Evolutionary conservation across 345 rosid genomes (phyloP).

Genomic region (Eucalyptus erythrocorys): DNA sequence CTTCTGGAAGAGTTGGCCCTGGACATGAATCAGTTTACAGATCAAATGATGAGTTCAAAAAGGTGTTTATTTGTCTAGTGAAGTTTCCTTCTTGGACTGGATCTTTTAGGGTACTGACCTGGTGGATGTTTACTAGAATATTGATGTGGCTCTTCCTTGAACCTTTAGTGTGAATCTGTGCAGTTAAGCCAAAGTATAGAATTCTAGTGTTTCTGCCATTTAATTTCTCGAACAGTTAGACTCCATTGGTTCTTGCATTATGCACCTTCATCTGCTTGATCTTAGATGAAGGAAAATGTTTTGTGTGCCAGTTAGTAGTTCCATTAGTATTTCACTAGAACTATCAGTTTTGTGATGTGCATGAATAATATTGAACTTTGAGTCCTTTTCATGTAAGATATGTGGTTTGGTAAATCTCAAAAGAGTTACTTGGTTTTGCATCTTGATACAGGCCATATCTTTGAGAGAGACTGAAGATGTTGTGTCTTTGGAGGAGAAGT

Average conservation of each 20-base stretch:
- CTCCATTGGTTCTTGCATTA: background rate
- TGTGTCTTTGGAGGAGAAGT: slow-evolving; percentile 64
- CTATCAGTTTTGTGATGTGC: background rate
- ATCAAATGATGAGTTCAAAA: slow-evolving; percentile 84
- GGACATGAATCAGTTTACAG: slow-evolving; percentile 64
- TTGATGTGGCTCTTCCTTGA: background rate
- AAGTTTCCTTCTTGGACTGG: background rate
- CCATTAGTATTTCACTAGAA: background rate
- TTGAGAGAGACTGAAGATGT: slow-evolving; percentile 69
- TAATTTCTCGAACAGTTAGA: background rate
- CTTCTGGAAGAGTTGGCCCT: slow-evolving; percentile 90
- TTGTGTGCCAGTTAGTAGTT: background rate
- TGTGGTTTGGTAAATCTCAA: background rate
- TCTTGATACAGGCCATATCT: slow-evolving; percentile 41
- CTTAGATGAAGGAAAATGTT: background rate
- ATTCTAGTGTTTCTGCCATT: background rate
- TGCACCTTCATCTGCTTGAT: background rate
- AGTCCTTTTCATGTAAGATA: background rate
- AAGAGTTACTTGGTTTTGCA: background rate
- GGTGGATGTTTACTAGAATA: background rate
- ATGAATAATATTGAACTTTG: background rate
- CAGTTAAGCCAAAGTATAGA: background rate
- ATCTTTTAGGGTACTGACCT: background rate
- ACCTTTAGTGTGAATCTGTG: background rate
- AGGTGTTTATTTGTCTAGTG: slow-evolving; percentile 26